These are phyloP conservation scores for Cubamyces sp. DNA, from an alignment of 768 basidiomycete species.

Conservation along the genomic window DNA sequence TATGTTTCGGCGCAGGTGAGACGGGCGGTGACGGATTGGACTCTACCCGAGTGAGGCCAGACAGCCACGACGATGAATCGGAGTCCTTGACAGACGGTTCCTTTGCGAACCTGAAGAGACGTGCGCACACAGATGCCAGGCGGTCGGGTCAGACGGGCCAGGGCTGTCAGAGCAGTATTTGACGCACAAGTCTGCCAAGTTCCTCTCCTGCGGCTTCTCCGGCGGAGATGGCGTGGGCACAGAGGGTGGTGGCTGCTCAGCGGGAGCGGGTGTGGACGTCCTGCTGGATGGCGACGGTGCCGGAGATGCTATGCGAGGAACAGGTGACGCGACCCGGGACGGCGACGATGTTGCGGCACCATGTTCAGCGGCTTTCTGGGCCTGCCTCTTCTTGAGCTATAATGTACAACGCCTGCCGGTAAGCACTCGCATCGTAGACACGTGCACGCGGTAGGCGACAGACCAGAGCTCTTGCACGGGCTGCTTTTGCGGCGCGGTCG, in stretches of 20 bases:
- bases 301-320: slow-evolving; percentile 44
- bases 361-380: slow-evolving; percentile 59
- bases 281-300: slow-evolving; percentile 49
- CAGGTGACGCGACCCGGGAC: slow-evolving; percentile 31
- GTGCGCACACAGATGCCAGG: too few relatives aligned
- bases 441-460: slow-evolving; percentile 27
- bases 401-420: slow-evolving; percentile 36
- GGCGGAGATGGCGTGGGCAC: slow-evolving; percentile 10
- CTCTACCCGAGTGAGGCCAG: slow-evolving; percentile 55
- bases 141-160: neutral
- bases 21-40: slow-evolving; percentile 32
- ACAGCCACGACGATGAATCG: slow-evolving; percentile 57
- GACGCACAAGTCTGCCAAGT: slow-evolving; percentile 66
- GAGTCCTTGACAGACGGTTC: slow-evolving; percentile 37
- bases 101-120: slow-evolving; percentile 45
- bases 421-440: neutral
- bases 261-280: slow-evolving; percentile 35
- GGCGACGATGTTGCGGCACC: neutral
- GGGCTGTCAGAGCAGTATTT: slow-evolving; percentile 21
- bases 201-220: slow-evolving; percentile 43
- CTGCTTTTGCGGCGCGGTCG: slow-evolving; percentile 81
- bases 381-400: slow-evolving; percentile 83
- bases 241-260: slow-evolving; percentile 27
- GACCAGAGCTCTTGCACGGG: slow-evolving; percentile 84
- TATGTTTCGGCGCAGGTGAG: slow-evolving; percentile 40